Conservation (phyloP, 1,139 yeast species). For the Scheffersomyces illinoinensis region DNA sequence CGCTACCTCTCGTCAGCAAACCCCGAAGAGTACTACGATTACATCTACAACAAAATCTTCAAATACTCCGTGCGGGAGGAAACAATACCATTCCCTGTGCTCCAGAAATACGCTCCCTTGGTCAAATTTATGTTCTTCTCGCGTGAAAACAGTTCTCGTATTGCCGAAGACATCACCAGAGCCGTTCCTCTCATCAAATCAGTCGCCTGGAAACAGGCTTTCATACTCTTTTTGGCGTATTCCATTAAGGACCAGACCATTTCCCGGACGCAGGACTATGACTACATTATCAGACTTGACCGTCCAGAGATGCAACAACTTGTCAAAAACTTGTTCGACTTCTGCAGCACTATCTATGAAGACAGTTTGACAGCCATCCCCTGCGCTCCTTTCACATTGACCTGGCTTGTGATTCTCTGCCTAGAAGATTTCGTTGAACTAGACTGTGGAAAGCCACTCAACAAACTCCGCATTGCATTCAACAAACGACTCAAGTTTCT, state of each 20-base stretch:
- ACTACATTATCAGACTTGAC: constrained; percentile 27
- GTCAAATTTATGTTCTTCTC: constrained; percentile 50
- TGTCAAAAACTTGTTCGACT: constrained; percentile 36
- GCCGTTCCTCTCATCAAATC: constrained; percentile 45
- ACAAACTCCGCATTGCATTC: constrained; percentile 33
- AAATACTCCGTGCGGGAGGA: constrained; percentile 36
- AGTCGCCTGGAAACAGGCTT: constrained; percentile 54
- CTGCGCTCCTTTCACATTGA: constrained; percentile 30
- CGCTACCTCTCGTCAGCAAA: constrained; percentile 58
- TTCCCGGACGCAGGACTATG: constrained; percentile 56
- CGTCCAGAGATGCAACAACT: constrained; percentile 26
- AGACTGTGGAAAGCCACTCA: constrained; percentile 17
- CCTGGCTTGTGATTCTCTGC: constrained; percentile 38
- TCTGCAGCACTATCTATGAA: constrained; percentile 33
- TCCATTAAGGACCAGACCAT: constrained; percentile 56
- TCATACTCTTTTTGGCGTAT: constrained; percentile 51
- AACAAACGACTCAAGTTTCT: constrained; percentile 39
- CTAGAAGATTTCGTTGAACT: constrained; percentile 39
- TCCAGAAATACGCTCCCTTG: constrained; percentile 49
- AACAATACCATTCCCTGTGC: constrained; percentile 28
- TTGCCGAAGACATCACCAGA: constrained; percentile 38
- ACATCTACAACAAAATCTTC: constrained; percentile 37
- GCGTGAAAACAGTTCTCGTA: constrained; percentile 29
- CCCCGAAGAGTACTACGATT: constrained; percentile 49
- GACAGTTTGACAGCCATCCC: constrained; percentile 20